Evolutionary conservation across 2,329 filamentous ascomycete genomes (phyloP), one percentile per base, ranked within the genome.

Genomic region (Exophiala sideris): DNA sequence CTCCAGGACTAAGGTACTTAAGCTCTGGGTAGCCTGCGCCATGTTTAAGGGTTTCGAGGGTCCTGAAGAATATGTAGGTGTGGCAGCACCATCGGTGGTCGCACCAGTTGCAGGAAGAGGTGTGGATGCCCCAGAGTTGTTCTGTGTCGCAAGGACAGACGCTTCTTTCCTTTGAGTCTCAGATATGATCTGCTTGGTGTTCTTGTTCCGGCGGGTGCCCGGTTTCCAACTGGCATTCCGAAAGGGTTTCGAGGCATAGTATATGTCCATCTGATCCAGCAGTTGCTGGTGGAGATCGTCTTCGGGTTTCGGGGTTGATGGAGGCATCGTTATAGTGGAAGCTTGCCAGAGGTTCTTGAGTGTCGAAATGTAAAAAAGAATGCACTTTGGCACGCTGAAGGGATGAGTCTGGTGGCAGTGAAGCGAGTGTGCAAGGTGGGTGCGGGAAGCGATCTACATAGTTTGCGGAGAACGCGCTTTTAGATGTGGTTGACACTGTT

Each of bases 121-220:
- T 1, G 91, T 95, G 5, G 82, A 89, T 49, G 84, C 80, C 62
- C 91, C 91, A 67, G 87, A 91, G 69, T 89, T 88, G 67, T 87
- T 86, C 68, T 89, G 87, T 0, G 89, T 96, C 12, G 87, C 89
- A 67, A 91, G 79, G 34, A 89, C 80, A 3, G 91, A 95, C n/a
- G 90, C 89, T 76, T 97, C 92, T 68, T 88, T 89, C 64, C 90
- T 87, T 18, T 88, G 84, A 10, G 88, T 89, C 66, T 99, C 94
- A 56, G 90, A 88, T 57, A 99, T 80, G 59, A 99, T 94, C 65
- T 95, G 89, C 73, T 97, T 97, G 73, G 97, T 86, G 72, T 96
- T 97, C 79, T 99, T 99, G 82, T 99, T 99, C 72, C 94, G 89
- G 48, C 94, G 91, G 72, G 91, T 87, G 62, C 92, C 90, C 12